A percentile compares a stretch with the other conserved stretches of the same genome.
phyloP scores from a whole-genome alignment of 129 eudicot genomes.

The Glebionis coronaria region DNA sequence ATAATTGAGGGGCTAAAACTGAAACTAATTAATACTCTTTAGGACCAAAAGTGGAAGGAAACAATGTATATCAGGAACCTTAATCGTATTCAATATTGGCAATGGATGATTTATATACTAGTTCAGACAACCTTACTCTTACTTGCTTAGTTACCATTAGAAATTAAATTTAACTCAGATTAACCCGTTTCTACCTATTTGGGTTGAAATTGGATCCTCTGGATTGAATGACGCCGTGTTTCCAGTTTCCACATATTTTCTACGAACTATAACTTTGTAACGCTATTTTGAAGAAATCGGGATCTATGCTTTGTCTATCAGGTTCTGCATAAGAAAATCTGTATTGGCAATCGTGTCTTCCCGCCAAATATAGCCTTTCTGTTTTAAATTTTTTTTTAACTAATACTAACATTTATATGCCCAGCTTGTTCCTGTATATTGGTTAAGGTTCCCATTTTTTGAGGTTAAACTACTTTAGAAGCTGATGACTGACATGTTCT shows the following conservation, averaged over 20 bases:
- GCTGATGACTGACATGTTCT: conserved; percentile 8
- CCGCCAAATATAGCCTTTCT: background rate
- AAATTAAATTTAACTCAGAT: too few species aligned
- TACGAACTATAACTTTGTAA: background rate
- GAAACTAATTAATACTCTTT: too few species aligned
- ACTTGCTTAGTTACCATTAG: too few species aligned
- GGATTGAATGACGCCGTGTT: background rate
- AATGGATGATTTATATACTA: too few species aligned
- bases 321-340: background rate
- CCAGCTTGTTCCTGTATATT: background rate
- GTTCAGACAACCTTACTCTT: too few species aligned
- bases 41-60: too few species aligned
- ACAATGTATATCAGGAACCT: too few species aligned
- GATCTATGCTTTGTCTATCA: too few species aligned
- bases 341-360: too few species aligned
- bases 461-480: background rate
- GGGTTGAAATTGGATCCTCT: background rate
- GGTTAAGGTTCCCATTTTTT: background rate
- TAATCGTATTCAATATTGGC: too few species aligned
- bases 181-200: background rate
- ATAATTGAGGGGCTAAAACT: too few species aligned
- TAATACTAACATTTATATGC: background rate
- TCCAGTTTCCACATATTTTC: background rate
- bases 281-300: too few species aligned
- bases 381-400: background rate